Conservation (phyloP, 139 green algal species). For the Chlamydomonas incerta region DNA sequence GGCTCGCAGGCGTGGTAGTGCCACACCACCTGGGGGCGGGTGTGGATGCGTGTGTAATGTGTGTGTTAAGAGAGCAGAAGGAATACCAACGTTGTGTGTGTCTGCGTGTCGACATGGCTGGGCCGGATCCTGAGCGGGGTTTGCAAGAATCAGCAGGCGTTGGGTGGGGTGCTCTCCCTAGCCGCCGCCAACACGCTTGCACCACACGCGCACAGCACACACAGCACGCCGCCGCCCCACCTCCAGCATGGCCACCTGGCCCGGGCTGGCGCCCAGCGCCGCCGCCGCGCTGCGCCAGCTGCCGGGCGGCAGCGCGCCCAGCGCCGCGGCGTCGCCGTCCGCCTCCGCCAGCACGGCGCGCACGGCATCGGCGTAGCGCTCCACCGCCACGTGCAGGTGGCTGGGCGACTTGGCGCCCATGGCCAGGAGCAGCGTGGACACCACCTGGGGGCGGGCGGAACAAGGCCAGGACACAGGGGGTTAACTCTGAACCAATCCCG, state of each 20-base stretch:
- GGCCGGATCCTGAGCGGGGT: no score
- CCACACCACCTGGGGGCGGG: neutral
- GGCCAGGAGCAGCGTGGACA: slow-evolving; percentile 75
- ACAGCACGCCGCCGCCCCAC: no score
- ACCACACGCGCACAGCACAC: no score
- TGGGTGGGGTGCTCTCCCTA: no score
- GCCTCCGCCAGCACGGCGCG: slow-evolving; percentile 45
- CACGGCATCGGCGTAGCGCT: slow-evolving; percentile 79
- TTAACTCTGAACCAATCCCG: no score
- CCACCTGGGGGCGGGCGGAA: slow-evolving; percentile 51
- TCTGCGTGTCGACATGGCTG: no score
- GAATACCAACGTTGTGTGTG: no score
- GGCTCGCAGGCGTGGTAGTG: slow-evolving; percentile 9
- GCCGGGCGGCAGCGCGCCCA: slow-evolving; percentile 40
- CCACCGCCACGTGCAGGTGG: slow-evolving; percentile 84
- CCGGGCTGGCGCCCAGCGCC: slow-evolving; percentile 22
- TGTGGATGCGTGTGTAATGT: no score
- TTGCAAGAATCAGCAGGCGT: no score
- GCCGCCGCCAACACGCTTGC: no score
- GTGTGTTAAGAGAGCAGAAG: neutral
- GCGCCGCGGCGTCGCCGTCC: slow-evolving; percentile 51
- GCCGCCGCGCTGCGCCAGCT: slow-evolving; percentile 1
- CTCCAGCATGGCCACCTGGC: slow-evolving; percentile 35
- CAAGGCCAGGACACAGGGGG: no score
- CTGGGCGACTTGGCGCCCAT: slow-evolving; percentile 87